phyloP scores from a whole-genome alignment of 129 eudicot genomes.

The Erigeron canadensis region DNA sequence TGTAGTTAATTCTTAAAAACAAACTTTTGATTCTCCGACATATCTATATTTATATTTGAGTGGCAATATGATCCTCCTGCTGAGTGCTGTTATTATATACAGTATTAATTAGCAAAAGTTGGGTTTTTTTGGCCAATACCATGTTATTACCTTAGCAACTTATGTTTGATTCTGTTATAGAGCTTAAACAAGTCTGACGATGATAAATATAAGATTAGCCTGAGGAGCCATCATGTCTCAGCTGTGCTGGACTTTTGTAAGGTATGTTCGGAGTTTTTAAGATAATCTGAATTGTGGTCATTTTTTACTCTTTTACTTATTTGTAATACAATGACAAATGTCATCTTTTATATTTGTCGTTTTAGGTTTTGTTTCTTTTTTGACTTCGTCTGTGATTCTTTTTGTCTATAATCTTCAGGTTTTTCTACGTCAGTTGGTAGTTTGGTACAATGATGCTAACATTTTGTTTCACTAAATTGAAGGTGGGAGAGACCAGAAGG shows the following conservation, averaged over 20 bases:
- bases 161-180: constrained; percentile 41
- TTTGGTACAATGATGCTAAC: constrained; percentile 16
- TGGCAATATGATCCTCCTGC: constrained; percentile 17
- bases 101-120: not conserved
- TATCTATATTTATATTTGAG: constrained; percentile 2
- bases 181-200: constrained; percentile 61
- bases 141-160: constrained; percentile 5
- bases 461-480: constrained; percentile 27
- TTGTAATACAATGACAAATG: not conserved
- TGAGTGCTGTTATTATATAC: not conserved
- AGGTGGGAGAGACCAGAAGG: constrained; percentile 90
- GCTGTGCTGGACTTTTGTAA: constrained; percentile 81
- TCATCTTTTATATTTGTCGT: not conserved
- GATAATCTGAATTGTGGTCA: constrained; percentile 1
- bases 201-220: constrained; percentile 55
- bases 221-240: constrained; percentile 80
- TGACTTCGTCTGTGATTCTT: not conserved
- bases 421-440: constrained; percentile 18
- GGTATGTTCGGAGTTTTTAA: constrained; percentile 40
- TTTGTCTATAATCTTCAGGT: constrained; percentile 16
- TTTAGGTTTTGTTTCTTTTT: not conserved
- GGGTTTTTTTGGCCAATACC: constrained; percentile 1
- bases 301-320: not conserved
- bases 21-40: constrained; percentile 1
- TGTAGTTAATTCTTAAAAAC: not conserved